Conservation (phyloP, 441 rosid species). For the Euphorbia celastroides region DNA sequence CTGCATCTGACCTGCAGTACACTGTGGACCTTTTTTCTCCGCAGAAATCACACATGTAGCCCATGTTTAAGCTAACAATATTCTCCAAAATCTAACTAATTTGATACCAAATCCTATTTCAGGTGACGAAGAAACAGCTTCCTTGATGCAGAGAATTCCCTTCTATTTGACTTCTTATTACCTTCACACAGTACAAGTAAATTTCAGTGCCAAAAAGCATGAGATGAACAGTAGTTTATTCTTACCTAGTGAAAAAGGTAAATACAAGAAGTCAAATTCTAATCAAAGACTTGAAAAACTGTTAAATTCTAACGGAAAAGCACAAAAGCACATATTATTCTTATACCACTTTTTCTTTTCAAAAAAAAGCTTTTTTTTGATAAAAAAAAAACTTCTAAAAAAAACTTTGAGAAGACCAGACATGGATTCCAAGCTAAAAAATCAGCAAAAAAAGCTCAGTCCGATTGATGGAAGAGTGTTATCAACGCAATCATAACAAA, state of each 20-base stretch:
- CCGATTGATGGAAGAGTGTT: neutral
- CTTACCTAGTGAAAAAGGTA: neutral
- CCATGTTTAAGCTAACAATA: constrained; percentile 41
- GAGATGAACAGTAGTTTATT: neutral
- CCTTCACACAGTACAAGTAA: constrained; percentile 15
- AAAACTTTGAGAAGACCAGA: neutral
- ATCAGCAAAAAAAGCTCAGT: neutral
- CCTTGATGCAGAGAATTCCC: constrained; percentile 1
- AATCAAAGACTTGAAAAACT: neutral
- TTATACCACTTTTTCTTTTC: too few relatives aligned
- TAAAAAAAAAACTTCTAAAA: too few relatives aligned
- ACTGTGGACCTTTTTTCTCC: constrained; percentile 85
- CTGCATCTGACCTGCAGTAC: constrained; percentile 92
- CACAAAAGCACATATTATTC: neutral
- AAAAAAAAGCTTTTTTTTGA: too few relatives aligned
- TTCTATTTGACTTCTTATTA: constrained; percentile 9
- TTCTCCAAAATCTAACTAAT: constrained; percentile 13
- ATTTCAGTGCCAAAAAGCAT: constrained; percentile 9
- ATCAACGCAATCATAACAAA: neutral
- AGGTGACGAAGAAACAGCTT: constrained; percentile 15
- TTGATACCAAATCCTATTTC: constrained; percentile 15
- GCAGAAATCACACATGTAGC: constrained; percentile 89
- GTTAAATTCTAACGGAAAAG: neutral
- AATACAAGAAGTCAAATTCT: neutral
- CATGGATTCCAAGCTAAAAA: neutral